Evolutionary conservation across 306 rosid genomes (phyloP), one percentile per base, ranked within the genome.

Genomic region (Sindora glabra): DNA sequence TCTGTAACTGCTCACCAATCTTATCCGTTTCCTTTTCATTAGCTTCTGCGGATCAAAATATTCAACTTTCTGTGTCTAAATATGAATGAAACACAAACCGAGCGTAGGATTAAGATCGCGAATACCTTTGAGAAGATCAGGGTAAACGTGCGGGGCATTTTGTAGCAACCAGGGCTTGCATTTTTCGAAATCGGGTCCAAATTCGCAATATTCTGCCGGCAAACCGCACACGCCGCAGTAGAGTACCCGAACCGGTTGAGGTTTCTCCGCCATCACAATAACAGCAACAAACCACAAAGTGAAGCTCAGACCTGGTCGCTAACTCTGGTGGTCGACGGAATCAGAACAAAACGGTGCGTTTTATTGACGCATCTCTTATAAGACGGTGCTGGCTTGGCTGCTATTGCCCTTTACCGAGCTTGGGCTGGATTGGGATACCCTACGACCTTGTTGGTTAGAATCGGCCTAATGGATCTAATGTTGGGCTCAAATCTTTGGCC

Each of bases 131-230:
- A 84, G 56, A 59, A 94, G 95, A 84, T 89, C 81, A 9, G 97
- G 99, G 64, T 86, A 94, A 10, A 86, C 50, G 68, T 84, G 79
- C 2, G 97, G 94, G 30, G 80, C 96, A 64, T 94, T 86, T 48
- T 80, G 89, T 81, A 94, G 77, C 85, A 94, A 81, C 99, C 99
- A 94, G 73, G 99, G 99, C 74, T 89, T 94, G 85, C 99, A 94
- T 79, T 84, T 86, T 26, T 79, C 95, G 69, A 94, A 86, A 89
- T 94, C 95, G 67, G 97, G 77, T 64, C 99, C 97, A 76, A 86
- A 89, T 74, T 94, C 99, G 46, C 99, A 94, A 77, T 82, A 94
- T 56, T 89, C 99, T 0, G 97, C 90, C 1, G 99, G 99, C 17
- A 89, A 65, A 25, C 71, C 71, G 79, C 99, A 94, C 2, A 85